Percentiles rank a stretch among this genome's conserved stretches.
phyloP scores from a whole-genome alignment of 495 filamentous ascomycete genomes.

The Lindgomyces ingoldianus region DNA sequence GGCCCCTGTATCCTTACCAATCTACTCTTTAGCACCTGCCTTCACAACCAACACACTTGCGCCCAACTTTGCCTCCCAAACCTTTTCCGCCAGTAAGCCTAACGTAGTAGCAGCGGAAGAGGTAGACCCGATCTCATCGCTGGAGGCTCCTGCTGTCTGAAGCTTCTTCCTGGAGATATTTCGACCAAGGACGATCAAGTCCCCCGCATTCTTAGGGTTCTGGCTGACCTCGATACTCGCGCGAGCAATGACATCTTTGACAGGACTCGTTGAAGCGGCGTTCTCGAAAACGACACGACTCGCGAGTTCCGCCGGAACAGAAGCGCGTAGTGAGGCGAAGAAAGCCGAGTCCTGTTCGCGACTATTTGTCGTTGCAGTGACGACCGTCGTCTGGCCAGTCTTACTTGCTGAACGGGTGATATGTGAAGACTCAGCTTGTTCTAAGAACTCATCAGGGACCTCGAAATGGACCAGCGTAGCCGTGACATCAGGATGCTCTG shows the following conservation, averaged over 20 bases:
- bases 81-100: slow-evolving; percentile 66
- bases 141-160: slow-evolving; percentile 37
- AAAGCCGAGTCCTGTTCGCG: slow-evolving; percentile 58
- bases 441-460: slow-evolving; percentile 40
- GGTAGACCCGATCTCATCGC: slow-evolving; percentile 33
- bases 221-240: slow-evolving; percentile 64
- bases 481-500: slow-evolving; percentile 73
- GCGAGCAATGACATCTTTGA: slow-evolving; percentile 42
- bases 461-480: slow-evolving; percentile 65
- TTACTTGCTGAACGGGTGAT: slow-evolving; percentile 35
- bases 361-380: slow-evolving; percentile 33
- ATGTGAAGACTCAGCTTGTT: slow-evolving; percentile 37
- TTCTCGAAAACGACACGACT: slow-evolving; percentile 62
- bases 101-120: slow-evolving; percentile 56
- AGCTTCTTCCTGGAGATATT: slow-evolving; percentile 33
- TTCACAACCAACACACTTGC: slow-evolving; percentile 81
- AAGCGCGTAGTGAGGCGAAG: slow-evolving; percentile 63
- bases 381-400: slow-evolving; percentile 37
- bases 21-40: slow-evolving; percentile 44
- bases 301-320: slow-evolving; percentile 58
- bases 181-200: slow-evolving; percentile 75
- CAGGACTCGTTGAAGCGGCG: slow-evolving; percentile 27
- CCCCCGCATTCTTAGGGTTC: slow-evolving; percentile 68
- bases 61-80: slow-evolving; percentile 61
- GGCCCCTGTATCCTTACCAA: too few species aligned